phyloP scores from a whole-genome alignment of 2,329 filamentous ascomycete genomes.

The Dactylonectria estremocensis region DNA sequence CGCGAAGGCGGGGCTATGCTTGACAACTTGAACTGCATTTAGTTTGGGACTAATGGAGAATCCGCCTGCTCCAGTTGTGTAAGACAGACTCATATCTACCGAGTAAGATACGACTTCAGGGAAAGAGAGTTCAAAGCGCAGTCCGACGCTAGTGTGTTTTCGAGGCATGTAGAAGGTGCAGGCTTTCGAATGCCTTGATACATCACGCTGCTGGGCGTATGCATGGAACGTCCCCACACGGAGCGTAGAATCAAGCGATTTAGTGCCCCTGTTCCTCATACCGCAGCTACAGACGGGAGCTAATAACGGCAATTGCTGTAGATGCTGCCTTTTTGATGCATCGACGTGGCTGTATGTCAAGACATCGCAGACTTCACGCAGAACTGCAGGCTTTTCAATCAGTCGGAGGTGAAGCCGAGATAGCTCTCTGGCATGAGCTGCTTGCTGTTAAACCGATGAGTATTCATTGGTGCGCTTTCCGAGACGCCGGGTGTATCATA shows the following conservation, averaged over 20 bases:
- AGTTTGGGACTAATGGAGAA: background rate
- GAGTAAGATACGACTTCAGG: background rate
- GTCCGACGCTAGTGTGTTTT: background rate
- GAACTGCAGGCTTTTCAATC: background rate
- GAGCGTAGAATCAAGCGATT: background rate
- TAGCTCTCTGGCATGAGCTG: background rate
- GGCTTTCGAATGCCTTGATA: background rate
- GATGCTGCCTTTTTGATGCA: background rate
- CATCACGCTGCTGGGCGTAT: background rate
- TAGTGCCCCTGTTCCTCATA: background rate
- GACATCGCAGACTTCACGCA: background rate
- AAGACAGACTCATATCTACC: constrained; percentile 8
- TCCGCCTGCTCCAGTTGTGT: constrained; percentile 10
- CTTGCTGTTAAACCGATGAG: background rate
- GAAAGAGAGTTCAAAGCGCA: background rate
- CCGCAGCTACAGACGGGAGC: background rate
- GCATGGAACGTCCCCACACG: background rate
- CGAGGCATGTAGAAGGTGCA: constrained; percentile 1
- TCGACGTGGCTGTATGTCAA: background rate
- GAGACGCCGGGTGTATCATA: background rate
- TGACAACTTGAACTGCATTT: background rate
- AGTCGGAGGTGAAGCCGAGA: background rate
- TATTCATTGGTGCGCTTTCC: background rate
- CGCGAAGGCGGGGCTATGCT: background rate
- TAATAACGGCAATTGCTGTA: background rate